Evolutionary conservation across 192 early-diverging fungal species (phyloP), one percentile per base, ranked within the genome.

Genomic region (Backusella tarrabulga): DNA sequence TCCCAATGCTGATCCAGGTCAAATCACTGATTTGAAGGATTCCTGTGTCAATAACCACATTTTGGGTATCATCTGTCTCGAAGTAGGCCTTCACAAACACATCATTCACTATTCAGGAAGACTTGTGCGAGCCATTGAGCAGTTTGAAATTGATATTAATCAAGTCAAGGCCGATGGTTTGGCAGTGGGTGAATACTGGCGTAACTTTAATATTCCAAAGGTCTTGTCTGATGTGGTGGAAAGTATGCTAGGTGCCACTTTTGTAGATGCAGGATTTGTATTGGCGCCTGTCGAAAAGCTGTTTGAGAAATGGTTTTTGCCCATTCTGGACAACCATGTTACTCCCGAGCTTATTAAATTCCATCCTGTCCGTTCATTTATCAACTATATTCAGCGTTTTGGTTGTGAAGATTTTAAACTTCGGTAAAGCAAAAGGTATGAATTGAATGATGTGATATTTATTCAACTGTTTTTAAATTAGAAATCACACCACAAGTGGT

Each of bases 191-290:
- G 92, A 95, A 70, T 96, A 92, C 75, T 95, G 95, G 96, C 85
- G 87, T 42, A 82, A 91, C 38, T 76, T 94, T n/a, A 84, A 86
- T 11, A 89, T 95, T n/a, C 97, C 97, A 26, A 98, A 98, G 74
- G 92, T 94, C 0, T 78, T 95, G 54, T 92, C 92, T 8, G 97
- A 98, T 84, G 79, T 97, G 1, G 87, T 96, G n/a, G 97, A 98
- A 81, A 92, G 93, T 44, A 87, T 96, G 44, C 44, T 96, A 14
- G 97, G 97, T 3, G 96, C 97, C 6, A 83, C 96, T 6, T 94
- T 93, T 78, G 88, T 97, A 21, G 97, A 98, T 80, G 89, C 90
- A 41, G 88, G 87, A 0, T 95, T 94, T 80, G 80, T 92, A 73
- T 70, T 88, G 67, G 84, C 85, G 0, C 83, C 85, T 1, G 88